These are phyloP conservation scores for Penicillium sp. DNA, from an alignment of 2,329 filamentous ascomycete species.

Conservation along the genomic window DNA sequence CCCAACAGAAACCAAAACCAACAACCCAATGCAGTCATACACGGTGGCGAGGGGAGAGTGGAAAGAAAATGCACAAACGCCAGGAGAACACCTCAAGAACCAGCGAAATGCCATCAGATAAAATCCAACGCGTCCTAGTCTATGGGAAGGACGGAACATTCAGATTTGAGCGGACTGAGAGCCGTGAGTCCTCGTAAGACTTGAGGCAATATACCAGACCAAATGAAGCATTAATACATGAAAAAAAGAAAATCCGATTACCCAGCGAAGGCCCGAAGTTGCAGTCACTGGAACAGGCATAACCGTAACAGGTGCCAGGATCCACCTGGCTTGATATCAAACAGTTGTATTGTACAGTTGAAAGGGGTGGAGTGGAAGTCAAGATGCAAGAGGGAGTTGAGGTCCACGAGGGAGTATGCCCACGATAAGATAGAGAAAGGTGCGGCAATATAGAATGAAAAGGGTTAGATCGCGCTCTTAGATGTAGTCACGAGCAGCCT, in stretches of 20 bases:
- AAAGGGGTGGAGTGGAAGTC: constrained; percentile 30
- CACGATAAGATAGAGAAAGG: constrained; percentile 10
- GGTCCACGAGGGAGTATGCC: constrained; percentile 18
- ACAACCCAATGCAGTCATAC: constrained; percentile 18
- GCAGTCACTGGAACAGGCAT: constrained; percentile 29
- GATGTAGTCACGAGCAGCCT: constrained; percentile 89
- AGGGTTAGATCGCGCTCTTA: constrained; percentile 40
- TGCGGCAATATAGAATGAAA: neutral
- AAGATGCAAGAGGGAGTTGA: constrained; percentile 23
- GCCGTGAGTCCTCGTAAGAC: neutral
- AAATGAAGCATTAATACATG: constrained; percentile 27
- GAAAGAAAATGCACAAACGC: constrained; percentile 26
- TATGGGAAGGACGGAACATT: constrained; percentile 16
- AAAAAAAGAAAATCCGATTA: constrained; percentile 20
- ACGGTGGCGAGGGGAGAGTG: constrained; percentile 32
- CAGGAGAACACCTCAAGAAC: constrained; percentile 23
- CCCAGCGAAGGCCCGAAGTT: constrained; percentile 15
- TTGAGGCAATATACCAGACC: neutral
- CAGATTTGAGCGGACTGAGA: neutral
- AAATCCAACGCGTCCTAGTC: constrained; percentile 18
- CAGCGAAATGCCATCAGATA: constrained; percentile 24
- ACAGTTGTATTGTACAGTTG: constrained; percentile 42
- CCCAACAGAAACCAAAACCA: constrained; percentile 10
- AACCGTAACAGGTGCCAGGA: constrained; percentile 30
- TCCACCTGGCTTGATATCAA: constrained; percentile 38